Percentiles rank a stretch among this genome's conserved stretches.
phyloP scores from a whole-genome alignment of 2,329 filamentous ascomycete genomes.

The Whalleya microplaca region DNA sequence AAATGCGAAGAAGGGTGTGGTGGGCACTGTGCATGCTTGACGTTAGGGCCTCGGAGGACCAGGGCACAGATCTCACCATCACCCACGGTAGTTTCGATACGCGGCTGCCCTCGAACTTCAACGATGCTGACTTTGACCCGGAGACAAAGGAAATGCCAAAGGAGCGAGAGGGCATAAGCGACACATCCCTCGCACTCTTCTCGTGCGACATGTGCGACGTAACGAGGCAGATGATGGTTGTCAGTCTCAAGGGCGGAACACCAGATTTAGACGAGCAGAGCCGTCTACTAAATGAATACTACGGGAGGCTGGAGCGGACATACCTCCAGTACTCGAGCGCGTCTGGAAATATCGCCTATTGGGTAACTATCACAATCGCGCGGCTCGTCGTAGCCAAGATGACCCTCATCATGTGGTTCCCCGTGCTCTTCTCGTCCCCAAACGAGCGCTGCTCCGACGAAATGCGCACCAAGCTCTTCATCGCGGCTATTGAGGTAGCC shows the following conservation, averaged over 20 bases:
- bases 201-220: constrained; percentile 42
- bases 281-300: constrained; percentile 26
- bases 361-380: constrained; percentile 58
- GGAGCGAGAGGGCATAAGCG: constrained; percentile 48
- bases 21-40: constrained; percentile 65
- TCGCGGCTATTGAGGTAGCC: constrained; percentile 74
- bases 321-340: constrained; percentile 47
- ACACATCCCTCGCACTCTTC: constrained; percentile 48
- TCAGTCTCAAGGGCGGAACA: constrained; percentile 32
- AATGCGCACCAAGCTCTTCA: constrained; percentile 69
- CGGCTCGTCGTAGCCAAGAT: constrained; percentile 78
- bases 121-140: constrained; percentile 50
- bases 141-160: constrained; percentile 38
- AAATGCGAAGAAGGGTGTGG: constrained; percentile 63
- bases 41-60: constrained; percentile 62
- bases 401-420: constrained; percentile 77
- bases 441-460: constrained; percentile 61
- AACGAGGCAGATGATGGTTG: constrained; percentile 44
- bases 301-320: constrained; percentile 41
- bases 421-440: constrained; percentile 65
- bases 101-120: constrained; percentile 51
- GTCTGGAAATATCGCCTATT: constrained; percentile 38
- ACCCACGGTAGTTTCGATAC: constrained; percentile 63
- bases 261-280: constrained; percentile 45
- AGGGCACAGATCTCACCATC: constrained; percentile 65